These are phyloP conservation scores for Phytophthora hybrid DNA, from an alignment of 352 stramenopile genomes.

Conservation along the genomic window DNA sequence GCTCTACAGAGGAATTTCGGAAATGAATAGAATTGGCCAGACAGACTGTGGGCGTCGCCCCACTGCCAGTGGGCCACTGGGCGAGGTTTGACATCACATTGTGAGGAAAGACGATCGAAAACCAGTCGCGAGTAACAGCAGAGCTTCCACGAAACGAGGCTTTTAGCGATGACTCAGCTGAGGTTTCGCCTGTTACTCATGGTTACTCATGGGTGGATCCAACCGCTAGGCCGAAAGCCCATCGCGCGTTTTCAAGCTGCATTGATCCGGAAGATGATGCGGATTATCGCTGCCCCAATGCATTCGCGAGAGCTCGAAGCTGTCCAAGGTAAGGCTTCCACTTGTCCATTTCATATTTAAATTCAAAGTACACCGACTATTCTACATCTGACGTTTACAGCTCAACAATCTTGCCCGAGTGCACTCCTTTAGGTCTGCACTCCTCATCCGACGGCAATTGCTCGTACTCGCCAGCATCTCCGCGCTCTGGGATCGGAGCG, in stretches of 20 bases:
- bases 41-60: too few species aligned
- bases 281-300: too few species aligned
- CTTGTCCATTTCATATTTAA: conserved; percentile 18
- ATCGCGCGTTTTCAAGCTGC: too few species aligned
- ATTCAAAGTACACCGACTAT: conserved; percentile 6
- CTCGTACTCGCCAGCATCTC: conserved; percentile 8
- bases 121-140: conserved; percentile 15
- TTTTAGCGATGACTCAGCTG: conserved; percentile 17
- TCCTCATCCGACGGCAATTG: conserved; percentile 2
- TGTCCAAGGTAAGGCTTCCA: conserved; percentile 6
- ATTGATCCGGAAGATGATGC: too few species aligned
- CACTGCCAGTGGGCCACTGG: too few species aligned
- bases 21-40: too few species aligned
- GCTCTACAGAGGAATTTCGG: too few species aligned
- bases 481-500: conserved; percentile 30
- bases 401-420: conserved; percentile 33
- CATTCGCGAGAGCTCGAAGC: too few species aligned
- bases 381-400: conserved; percentile 13
- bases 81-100: too few species aligned
- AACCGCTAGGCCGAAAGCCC: too few species aligned
- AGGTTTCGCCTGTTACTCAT: conserved; percentile 13
- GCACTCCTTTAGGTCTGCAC: conserved; percentile 4
- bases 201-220: too few species aligned
- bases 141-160: neutral
- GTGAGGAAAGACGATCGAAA: conserved; percentile 11